Conservation (phyloP, 768 basidiomycete genomes). For the Lactarius trivialis region DNA sequence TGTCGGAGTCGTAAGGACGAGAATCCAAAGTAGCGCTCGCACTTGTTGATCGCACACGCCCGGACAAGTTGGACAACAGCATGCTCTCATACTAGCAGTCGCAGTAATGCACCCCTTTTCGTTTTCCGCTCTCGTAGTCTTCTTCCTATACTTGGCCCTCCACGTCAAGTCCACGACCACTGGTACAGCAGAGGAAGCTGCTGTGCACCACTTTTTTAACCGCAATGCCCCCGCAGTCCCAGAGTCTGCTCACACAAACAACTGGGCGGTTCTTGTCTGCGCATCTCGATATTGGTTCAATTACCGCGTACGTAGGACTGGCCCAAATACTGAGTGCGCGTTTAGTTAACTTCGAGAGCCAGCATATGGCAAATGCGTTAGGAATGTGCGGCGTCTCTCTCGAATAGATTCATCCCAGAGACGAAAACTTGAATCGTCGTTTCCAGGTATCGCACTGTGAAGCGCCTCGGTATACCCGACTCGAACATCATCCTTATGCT, state of each 20-base stretch:
- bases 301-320: slow-evolving; percentile 63
- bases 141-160: slow-evolving; percentile 2
- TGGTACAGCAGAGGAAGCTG: neutral
- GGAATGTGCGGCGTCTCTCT: slow-evolving; percentile 67
- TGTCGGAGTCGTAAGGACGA: neutral
- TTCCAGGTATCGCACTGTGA: slow-evolving; percentile 92
- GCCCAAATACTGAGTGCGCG: neutral
- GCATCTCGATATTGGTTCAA: slow-evolving; percentile 98
- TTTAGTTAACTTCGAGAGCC: neutral
- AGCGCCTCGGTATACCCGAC: slow-evolving; percentile 95
- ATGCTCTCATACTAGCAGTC: slow-evolving; percentile 6
- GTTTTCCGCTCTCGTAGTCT: neutral
- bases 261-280: slow-evolving; percentile 97
- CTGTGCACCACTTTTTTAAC: slow-evolving; percentile 10
- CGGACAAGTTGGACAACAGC: neutral
- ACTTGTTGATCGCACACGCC: neutral
- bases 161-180: neutral
- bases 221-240: slow-evolving; percentile 10
- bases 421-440: neutral
- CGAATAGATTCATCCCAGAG: neutral
- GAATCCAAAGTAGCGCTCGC: neutral
- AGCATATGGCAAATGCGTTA: slow-evolving; percentile 99
- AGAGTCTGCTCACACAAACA: slow-evolving; percentile 70
- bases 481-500: slow-evolving; percentile 99
- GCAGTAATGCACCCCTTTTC: neutral